Base-by-base conservation (phyloP, 768 basidiomycete genomes). In the Tubosaeta sp. region DNA sequence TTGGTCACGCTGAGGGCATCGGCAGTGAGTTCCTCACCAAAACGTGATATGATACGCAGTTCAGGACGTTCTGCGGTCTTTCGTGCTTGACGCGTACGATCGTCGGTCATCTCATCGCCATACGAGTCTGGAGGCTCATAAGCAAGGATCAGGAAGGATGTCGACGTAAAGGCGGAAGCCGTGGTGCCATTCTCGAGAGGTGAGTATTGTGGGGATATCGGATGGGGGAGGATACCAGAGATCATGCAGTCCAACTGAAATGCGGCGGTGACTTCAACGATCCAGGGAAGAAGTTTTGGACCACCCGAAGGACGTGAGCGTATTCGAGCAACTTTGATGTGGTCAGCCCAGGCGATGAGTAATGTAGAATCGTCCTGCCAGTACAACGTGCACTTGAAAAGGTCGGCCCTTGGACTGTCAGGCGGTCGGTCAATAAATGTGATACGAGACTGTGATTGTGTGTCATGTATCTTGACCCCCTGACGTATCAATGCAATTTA, bases 221-320 rank as follows among this genome's bases (percentile, higher is more conserved):
- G 81, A 67, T 93, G 90, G 6, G 90, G 87, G 3, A 86, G 80
- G 49, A 99, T 83, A 19, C 94, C 94, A 1, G 94, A 81, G 35
- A 98, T 82, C 91, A 96, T 94, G 65, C 90, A 93, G 66, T 98
- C 96, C 41, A 98, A 74, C 62, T 93, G 86, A 69, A 97, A 92
- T 35, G 90, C 85, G 2, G 89, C 89, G 1, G 90, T 92, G 57
- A 97, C 87, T 61, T 97, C 95, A 46, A 91, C 90, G 34, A 82
- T 68, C 50, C 85, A 76, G 9, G 84, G 82, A 0, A 84, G 76
- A 9, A 76, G 69, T 52, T 76, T 78, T 2, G 77, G 70, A 0
- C 75, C 64, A 3, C 75, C 62, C 5, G 77, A 66, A n/a, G 74
- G 76, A 34, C 86, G 76, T 3, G 82, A 74, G 16, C 86, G 82